Conservation (phyloP, 2,329 filamentous ascomycete species). For the Paracamarosporium sp. region DNA sequence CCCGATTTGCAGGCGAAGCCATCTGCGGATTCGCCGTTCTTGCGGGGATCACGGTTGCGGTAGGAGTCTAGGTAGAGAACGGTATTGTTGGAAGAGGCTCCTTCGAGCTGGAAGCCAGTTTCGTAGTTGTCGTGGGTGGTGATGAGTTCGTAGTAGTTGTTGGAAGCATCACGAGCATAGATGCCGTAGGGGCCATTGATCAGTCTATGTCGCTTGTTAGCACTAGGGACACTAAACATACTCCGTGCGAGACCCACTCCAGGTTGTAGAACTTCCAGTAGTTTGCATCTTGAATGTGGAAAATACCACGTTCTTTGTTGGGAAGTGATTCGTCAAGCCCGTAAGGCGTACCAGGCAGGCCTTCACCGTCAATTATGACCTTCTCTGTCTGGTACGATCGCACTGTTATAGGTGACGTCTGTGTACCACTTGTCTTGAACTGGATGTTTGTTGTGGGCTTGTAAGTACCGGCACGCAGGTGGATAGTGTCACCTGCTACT, state of each 20-base stretch:
- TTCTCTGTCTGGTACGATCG: conserved; percentile 52
- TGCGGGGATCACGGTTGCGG: conserved; percentile 48
- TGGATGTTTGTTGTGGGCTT: conserved; percentile 56
- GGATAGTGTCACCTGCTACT: conserved; percentile 55
- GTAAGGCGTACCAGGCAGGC: conserved; percentile 49
- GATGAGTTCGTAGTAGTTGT: conserved; percentile 47
- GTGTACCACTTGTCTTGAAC: conserved; percentile 50
- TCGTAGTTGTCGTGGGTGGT: conserved; percentile 51
- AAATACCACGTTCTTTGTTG: conserved; percentile 53
- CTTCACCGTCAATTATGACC: conserved; percentile 57
- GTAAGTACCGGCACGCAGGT: conserved; percentile 55
- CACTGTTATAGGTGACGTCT: conserved; percentile 51
- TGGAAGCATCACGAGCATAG: conserved; percentile 42
- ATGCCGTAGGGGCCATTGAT: conserved; percentile 50
- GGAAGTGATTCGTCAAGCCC: conserved; percentile 49
- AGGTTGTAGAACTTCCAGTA: conserved; percentile 52
- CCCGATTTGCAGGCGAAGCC: conserved; percentile 59
- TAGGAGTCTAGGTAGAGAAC: conserved; percentile 33
- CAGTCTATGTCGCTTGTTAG: conserved; percentile 43
- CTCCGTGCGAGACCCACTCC: neutral
- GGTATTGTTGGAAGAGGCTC: conserved; percentile 31
- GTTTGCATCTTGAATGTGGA: conserved; percentile 55
- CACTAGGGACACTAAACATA: neutral
- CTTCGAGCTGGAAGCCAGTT: conserved; percentile 49
- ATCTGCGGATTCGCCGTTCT: conserved; percentile 60